These are phyloP conservation scores for Calophaca sinica DNA, from an alignment of 306 rosid genomes.

Conservation along the genomic window DNA sequence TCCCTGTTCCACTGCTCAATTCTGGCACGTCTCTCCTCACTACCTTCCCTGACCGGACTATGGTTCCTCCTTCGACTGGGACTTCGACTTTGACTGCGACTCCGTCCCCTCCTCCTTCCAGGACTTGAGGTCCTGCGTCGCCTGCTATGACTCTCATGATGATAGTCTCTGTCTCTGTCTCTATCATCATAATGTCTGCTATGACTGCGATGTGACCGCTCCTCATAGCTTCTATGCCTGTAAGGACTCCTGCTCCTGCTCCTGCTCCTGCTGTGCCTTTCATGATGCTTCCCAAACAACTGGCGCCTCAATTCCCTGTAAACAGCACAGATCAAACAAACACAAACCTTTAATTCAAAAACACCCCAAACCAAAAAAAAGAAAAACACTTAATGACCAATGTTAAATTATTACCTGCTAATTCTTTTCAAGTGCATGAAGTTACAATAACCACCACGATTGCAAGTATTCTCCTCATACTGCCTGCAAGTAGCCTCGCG, in stretches of 20 bases:
- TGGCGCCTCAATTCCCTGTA: constrained; percentile 75
- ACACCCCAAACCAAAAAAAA: not conserved
- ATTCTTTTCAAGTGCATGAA: constrained; percentile 83
- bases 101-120: constrained; percentile 56
- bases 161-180: constrained; percentile 51
- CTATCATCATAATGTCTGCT: constrained; percentile 73
- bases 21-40: constrained; percentile 89
- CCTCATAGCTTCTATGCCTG: constrained; percentile 79
- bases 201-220: constrained; percentile 59
- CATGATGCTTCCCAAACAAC: constrained; percentile 58
- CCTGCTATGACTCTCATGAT: constrained; percentile 64
- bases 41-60: constrained; percentile 76
- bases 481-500: constrained; percentile 84
- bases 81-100: constrained; percentile 65
- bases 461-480: constrained; percentile 77
- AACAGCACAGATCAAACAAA: not conserved
- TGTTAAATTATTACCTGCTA: constrained; percentile 51
- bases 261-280: constrained; percentile 65
- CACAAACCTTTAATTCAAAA: not conserved
- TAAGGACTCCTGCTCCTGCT: constrained; percentile 82
- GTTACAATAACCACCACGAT: constrained; percentile 78
- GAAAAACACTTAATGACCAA: not conserved
- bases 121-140: constrained; percentile 74
- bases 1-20: constrained; percentile 93
- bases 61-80: constrained; percentile 61